Conservation (phyloP, 441 rosid genomes). For the Aleurites moluccanus region DNA sequence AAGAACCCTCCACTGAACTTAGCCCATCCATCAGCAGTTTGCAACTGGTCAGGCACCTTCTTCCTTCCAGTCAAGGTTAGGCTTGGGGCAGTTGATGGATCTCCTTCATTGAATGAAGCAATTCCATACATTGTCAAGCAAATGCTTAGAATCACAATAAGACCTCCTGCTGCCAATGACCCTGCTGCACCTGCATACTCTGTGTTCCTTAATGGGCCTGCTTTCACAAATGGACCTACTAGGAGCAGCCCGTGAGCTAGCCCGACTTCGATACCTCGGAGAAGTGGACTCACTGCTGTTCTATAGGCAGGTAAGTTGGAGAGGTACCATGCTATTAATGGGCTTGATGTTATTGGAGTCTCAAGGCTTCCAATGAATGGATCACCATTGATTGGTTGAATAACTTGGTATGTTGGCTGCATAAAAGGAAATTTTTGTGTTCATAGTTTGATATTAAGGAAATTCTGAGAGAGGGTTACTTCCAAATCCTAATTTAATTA, state of each 20-base stretch:
- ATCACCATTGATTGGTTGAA: slow-evolving; percentile 96
- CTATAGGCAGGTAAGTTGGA: slow-evolving; percentile 94
- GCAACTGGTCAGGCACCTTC: slow-evolving; percentile 92
- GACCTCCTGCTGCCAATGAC: slow-evolving; percentile 85
- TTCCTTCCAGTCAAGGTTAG: slow-evolving; percentile 89
- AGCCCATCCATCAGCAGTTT: slow-evolving; percentile 92
- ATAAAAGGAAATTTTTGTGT: not conserved
- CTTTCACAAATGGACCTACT: slow-evolving; percentile 86
- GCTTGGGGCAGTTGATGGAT: slow-evolving; percentile 73
- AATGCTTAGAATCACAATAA: slow-evolving; percentile 77
- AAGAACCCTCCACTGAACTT: slow-evolving; percentile 93
- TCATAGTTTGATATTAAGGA: no score
- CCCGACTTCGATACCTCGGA: slow-evolving; percentile 86
- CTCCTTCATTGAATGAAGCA: slow-evolving; percentile 79
- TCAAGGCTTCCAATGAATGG: slow-evolving; percentile 97
- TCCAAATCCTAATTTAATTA: no score
- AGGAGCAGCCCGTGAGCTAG: slow-evolving; percentile 83
- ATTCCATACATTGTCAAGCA: slow-evolving; percentile 88
- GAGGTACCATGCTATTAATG: slow-evolving; percentile 88
- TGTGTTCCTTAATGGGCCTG: slow-evolving; percentile 91
- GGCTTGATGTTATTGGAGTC: slow-evolving; percentile 94
- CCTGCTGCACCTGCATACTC: slow-evolving; percentile 74
- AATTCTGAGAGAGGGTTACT: no score
- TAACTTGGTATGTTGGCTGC: slow-evolving; percentile 90
- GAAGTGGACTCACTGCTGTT: slow-evolving; percentile 92